phyloP scores from a whole-genome alignment of 768 basidiomycete species.

The Macrolepiota fuliginosa region DNA sequence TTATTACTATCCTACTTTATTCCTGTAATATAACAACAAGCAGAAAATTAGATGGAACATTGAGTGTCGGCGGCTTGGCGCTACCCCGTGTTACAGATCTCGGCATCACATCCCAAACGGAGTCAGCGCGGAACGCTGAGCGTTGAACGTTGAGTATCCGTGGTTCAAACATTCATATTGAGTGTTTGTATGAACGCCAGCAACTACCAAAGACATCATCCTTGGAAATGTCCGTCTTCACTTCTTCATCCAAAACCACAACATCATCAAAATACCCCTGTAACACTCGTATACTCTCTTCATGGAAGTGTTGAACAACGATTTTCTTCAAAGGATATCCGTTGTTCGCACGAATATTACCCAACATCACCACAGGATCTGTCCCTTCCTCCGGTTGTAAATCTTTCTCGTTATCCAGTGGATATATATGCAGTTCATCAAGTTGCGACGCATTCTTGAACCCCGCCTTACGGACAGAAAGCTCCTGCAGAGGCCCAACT shows the following conservation, averaged over 20 bases:
- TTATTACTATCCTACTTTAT: not conserved
- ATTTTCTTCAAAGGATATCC: not conserved
- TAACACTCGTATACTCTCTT: not conserved
- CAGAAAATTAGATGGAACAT: not conserved
- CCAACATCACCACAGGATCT: not conserved
- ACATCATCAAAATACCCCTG: not conserved
- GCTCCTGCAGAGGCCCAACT: not conserved
- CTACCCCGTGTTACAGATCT: not conserved
- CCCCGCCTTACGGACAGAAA: not conserved
- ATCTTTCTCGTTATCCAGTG: not conserved
- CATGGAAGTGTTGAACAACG: not conserved
- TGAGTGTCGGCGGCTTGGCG: not conserved
- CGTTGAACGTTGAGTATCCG: no score
- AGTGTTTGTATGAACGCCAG: not conserved
- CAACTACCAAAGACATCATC: not conserved
- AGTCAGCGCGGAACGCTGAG: no score
- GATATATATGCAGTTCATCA: not conserved
- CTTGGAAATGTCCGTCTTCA: not conserved
- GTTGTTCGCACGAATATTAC: not conserved
- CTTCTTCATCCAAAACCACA: not conserved
- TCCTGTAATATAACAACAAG: not conserved
- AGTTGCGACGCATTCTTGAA: not conserved
- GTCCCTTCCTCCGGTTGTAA: not conserved
- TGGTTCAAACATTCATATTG: not conserved
- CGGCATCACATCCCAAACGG: not conserved